Evolutionary conservation across 2,329 filamentous ascomycete genomes (phyloP), one percentile per base, ranked within the genome.

Genomic region (Penicillium sp.): DNA sequence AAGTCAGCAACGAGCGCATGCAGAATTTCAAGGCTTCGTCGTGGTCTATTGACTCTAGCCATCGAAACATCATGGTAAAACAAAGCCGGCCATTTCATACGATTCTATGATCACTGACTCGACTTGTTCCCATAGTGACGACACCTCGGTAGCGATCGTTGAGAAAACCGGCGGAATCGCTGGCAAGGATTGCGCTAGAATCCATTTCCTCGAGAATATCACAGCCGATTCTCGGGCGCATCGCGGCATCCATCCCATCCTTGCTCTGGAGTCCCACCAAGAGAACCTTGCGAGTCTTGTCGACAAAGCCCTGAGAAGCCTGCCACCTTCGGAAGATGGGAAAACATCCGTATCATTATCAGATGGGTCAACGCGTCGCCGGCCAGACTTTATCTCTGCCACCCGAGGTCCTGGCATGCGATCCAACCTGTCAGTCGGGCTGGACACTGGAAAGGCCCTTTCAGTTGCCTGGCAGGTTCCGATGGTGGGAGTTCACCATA

Each of bases 321-420:
- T 92, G 2, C 76, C 76, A 0, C 29, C 69, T 31, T 41, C 51
- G 3, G 41, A 49, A 23, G 16, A 34, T 17, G 39, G 41, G 11
- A 17, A 32, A 14, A 35, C 48, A 10, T 25, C 35, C 2, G 37
- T 62, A 7, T 41, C 32, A 4, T 33, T 52, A 1, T 40, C 43
- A n/a, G 50, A 60, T 45, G 48, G 45, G 2, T 47, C 45, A 15
- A 34, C 51, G 8, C 68, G 67, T 33, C 62, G 62, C 46, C 73
- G 75, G 28, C 87, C 86, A 0, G 85, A 95, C 65, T 84, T 95
- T 46, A 73, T 98, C n/a, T 79, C 85, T 5, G 89, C 85, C 11
- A 96, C 92, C 5, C 76, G 90, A 39, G 92, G 92, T 0, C 92
- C 92, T 0, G 92, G 92, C 13, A 95, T 95, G 85, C 70, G 76